phyloP scores from a whole-genome alignment of 225 moss, liverwort and hornwort species.

The Ulota crispa region DNA sequence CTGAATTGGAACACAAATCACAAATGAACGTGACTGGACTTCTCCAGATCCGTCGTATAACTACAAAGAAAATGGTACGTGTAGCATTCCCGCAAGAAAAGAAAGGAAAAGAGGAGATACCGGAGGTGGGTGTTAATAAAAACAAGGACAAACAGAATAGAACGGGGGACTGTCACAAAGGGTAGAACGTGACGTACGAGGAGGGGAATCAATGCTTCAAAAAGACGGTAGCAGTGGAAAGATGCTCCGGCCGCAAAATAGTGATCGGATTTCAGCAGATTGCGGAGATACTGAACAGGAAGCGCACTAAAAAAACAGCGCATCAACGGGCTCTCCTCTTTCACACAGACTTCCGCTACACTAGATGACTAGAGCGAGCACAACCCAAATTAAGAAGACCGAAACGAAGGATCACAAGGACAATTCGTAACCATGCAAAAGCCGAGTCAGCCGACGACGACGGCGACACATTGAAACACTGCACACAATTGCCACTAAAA shows the following conservation, averaged over 20 bases:
- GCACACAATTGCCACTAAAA: background rate
- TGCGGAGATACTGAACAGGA: conserved; percentile 23
- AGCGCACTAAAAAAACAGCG: conserved; percentile 6
- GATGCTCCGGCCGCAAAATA: conserved; percentile 40
- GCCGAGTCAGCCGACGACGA: background rate
- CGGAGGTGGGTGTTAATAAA: background rate
- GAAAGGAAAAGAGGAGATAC: background rate
- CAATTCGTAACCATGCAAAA: background rate
- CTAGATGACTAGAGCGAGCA: background rate
- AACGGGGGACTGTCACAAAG: conserved; percentile 10
- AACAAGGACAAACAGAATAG: conserved; percentile 7
- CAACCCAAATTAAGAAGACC: conserved; percentile 27
- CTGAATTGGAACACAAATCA: conserved; percentile 18
- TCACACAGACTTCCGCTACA: background rate
- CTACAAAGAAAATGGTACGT: conserved; percentile 16
- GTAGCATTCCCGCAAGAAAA: conserved; percentile 7
- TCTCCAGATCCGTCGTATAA: conserved; percentile 8
- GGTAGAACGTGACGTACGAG: conserved; percentile 14
- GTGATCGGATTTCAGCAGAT: conserved; percentile 35
- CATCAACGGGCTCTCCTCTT: background rate
- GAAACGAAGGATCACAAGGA: conserved; percentile 6
- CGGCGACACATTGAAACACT: background rate
- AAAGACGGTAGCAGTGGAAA: conserved; percentile 29
- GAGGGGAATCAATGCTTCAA: conserved; percentile 40
- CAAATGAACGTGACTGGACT: conserved; percentile 7